Percentiles rank a stretch among this genome's conserved stretches.
Evolutionary conservation across 2,329 filamentous ascomycete genomes (phyloP).

Genomic region (Paracamarosporium sp.): DNA sequence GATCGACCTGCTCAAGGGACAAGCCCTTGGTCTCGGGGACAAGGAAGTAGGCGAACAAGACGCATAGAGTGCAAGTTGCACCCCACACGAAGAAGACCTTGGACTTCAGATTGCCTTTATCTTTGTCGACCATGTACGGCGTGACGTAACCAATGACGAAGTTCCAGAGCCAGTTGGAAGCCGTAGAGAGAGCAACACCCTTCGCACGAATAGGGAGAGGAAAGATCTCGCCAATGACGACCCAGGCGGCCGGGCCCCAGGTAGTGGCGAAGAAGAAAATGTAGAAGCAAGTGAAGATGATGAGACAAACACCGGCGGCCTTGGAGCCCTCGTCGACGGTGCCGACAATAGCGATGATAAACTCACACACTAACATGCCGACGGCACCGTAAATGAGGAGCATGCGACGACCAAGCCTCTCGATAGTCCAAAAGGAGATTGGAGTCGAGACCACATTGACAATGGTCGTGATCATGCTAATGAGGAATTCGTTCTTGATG

Average conservation of each 20-base stretch:
- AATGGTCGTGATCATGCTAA: conserved; percentile 83
- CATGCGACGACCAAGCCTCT: conserved; percentile 79
- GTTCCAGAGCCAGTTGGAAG: conserved; percentile 93
- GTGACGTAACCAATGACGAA: conserved; percentile 63
- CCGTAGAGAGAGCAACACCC: conserved; percentile 84
- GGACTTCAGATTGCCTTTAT: conserved; percentile 68
- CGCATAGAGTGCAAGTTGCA: conserved; percentile 57
- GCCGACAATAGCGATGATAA: conserved; percentile 78
- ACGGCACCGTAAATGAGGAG: conserved; percentile 80
- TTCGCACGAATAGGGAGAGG: conserved; percentile 87
- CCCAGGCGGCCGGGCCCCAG: conserved; percentile 78
- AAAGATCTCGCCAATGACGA: conserved; percentile 88
- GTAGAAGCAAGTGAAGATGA: conserved; percentile 89
- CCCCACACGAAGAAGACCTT: conserved; percentile 65
- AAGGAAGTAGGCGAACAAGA: conserved; percentile 74
- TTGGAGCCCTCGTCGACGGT: conserved; percentile 52
- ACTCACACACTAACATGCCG: conserved; percentile 87
- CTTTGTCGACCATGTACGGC: conserved; percentile 73
- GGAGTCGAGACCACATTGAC: conserved; percentile 89
- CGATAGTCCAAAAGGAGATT: conserved; percentile 85
- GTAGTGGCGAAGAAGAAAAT: conserved; percentile 92
- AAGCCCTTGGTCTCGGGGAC: conserved; percentile 82
- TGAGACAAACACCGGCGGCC: conserved; percentile 62
- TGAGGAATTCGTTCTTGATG: conserved; percentile 80
- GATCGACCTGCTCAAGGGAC: conserved; percentile 78